Conservation (phyloP, 139 green algal genomes). For the Astrephomene gubernaculifera region DNA sequence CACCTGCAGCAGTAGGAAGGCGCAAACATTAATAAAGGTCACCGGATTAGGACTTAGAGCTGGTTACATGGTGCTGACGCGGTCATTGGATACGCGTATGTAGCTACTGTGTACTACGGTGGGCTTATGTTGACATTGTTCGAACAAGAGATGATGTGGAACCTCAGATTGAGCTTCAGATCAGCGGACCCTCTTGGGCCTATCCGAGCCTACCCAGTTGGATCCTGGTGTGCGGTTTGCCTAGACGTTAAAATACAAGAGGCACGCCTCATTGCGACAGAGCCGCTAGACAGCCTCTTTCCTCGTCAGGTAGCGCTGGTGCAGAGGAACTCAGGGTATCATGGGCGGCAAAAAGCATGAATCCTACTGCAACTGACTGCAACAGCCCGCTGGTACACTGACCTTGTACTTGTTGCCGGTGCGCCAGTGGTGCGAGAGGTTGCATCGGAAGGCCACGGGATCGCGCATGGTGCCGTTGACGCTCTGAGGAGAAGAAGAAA, state of each 20-base stretch:
- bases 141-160: too few species aligned
- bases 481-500: constrained; percentile 44
- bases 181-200: constrained; percentile 18
- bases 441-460: constrained; percentile 96
- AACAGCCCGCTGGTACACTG: too few species aligned
- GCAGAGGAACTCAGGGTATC: too few species aligned
- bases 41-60: too few species aligned
- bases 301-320: too few species aligned
- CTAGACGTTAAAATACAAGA: constrained; percentile 48
- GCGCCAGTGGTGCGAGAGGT: constrained; percentile 91
- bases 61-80: too few species aligned
- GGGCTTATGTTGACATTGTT: too few species aligned
- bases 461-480: constrained; percentile 92
- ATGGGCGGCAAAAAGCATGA: too few species aligned
- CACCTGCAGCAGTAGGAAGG: constrained; percentile 62
- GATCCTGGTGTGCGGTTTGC: constrained; percentile 14
- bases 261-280: constrained; percentile 31
- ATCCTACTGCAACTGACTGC: too few species aligned
- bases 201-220: constrained; percentile 49
- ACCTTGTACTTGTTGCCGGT: constrained; percentile 90
- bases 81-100: too few species aligned
- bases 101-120: too few species aligned
- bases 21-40: background rate
- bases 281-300: constrained; percentile 50
- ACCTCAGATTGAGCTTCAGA: constrained; percentile 52